Conservation (phyloP, 345 rosid species). For the Anacardium occidentale region DNA sequence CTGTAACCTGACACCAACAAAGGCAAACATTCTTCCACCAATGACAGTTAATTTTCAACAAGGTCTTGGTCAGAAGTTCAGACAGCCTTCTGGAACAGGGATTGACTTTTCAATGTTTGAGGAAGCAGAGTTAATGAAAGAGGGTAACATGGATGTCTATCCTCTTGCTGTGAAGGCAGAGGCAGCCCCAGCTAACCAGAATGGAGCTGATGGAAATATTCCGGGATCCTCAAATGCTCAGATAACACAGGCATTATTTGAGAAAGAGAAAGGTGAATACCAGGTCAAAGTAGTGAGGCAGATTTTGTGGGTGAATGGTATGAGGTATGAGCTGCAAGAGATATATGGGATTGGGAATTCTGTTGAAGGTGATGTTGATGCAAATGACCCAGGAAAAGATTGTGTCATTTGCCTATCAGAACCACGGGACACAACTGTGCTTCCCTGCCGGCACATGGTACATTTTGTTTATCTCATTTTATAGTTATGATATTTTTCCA, state of each 20-base stretch:
- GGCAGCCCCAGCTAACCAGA: slow-evolving; percentile 39
- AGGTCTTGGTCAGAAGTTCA: slow-evolving; percentile 87
- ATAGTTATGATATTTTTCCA: not conserved
- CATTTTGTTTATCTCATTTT: not conserved
- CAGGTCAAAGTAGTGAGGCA: slow-evolving; percentile 66
- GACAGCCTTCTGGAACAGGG: slow-evolving; percentile 72
- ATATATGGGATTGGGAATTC: slow-evolving; percentile 92
- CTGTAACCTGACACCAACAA: slow-evolving; percentile 57
- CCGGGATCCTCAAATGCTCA: slow-evolving; percentile 56
- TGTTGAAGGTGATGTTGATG: slow-evolving; percentile 64
- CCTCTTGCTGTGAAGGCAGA: slow-evolving; percentile 86
- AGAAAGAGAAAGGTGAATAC: slow-evolving; percentile 73
- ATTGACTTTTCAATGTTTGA: slow-evolving; percentile 65
- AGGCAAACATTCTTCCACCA: slow-evolving; percentile 57
- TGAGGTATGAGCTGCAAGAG: slow-evolving; percentile 88
- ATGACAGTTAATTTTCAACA: slow-evolving; percentile 57
- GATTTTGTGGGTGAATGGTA: slow-evolving; percentile 71
- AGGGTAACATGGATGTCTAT: slow-evolving; percentile 46
- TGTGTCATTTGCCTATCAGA: slow-evolving; percentile 95
- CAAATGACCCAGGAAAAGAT: slow-evolving; percentile 81
- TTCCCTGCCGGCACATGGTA: slow-evolving; percentile 99
- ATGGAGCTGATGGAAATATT: slow-evolving; percentile 44
- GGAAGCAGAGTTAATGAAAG: slow-evolving; percentile 50
- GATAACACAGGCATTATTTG: slow-evolving; percentile 69
- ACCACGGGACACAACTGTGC: slow-evolving; percentile 85